Evolutionary conservation across 352 stramenopile species (phyloP).

Genomic region (Pythium insidiosum): DNA sequence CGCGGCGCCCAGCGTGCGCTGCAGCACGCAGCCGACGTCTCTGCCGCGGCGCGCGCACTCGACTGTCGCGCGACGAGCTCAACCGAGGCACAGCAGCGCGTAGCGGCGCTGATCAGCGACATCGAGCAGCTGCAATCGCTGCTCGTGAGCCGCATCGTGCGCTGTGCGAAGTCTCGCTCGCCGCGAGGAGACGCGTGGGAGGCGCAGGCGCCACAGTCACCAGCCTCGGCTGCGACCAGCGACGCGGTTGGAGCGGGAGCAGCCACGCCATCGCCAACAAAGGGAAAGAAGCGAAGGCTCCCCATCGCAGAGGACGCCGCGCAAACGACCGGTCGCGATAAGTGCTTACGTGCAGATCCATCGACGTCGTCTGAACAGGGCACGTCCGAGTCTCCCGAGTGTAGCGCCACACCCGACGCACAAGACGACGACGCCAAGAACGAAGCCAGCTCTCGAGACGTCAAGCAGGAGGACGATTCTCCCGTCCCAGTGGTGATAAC

Average conservation of each 20-base stretch:
- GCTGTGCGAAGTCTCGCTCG: not conserved
- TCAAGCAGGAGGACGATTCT: conserved; percentile 3
- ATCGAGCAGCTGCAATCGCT: not conserved
- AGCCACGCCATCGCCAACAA: no score
- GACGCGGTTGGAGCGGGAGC: no score
- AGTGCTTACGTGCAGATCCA: conserved; percentile 1
- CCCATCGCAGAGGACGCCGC: no score
- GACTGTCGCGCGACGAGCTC: not conserved
- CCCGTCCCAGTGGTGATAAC: no score
- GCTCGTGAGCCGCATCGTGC: not conserved
- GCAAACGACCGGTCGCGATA: no score
- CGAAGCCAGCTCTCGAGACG: not conserved
- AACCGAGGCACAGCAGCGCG: not conserved
- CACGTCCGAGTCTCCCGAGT: not conserved
- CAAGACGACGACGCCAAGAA: not conserved
- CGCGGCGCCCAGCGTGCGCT: not conserved
- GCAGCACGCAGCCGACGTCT: conserved; percentile 8
- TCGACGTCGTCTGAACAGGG: not conserved
- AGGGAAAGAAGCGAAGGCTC: no score
- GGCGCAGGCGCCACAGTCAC: not conserved
- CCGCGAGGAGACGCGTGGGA: not conserved
- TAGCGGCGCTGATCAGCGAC: conserved; percentile 1
- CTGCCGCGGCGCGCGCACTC: conserved; percentile 4
- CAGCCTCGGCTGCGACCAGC: not conserved
- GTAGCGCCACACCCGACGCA: not conserved